A percentile compares a stretch with the other conserved stretches of the same genome.
phyloP scores from a whole-genome alignment of 345 rosid genomes.

The Corchorus olitorius region DNA sequence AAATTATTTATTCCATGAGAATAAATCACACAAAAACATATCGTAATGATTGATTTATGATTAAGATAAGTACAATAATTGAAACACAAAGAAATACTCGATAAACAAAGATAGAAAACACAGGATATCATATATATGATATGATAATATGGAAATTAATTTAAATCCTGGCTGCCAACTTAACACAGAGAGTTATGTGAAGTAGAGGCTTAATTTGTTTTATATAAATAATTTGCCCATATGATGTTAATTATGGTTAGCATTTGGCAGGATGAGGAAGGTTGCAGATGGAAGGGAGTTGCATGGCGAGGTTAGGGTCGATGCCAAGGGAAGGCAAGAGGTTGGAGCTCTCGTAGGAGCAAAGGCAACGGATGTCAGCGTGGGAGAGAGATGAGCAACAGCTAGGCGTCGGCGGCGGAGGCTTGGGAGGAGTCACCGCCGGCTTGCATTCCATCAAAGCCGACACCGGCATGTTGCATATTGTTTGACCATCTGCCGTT shows the following conservation, averaged over 20 bases:
- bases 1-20: too few species aligned
- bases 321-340: constrained; percentile 53
- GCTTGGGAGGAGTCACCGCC: constrained; percentile 48
- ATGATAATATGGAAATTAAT: too few species aligned
- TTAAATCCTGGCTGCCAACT: too few species aligned
- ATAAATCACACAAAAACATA: too few species aligned
- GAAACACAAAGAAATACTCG: too few species aligned
- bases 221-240: too few species aligned
- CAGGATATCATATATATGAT: too few species aligned
- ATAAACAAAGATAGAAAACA: too few species aligned
- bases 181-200: too few species aligned
- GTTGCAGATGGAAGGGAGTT: constrained; percentile 54
- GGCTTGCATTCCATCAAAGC: constrained; percentile 52
- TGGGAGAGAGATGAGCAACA: constrained; percentile 53
- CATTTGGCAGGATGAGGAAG: constrained; percentile 44
- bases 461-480: constrained; percentile 41
- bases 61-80: too few species aligned
- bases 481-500: constrained; percentile 31
- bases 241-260: constrained; percentile 16
- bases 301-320: constrained; percentile 60
- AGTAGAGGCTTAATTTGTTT: too few species aligned
- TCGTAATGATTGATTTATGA: too few species aligned
- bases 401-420: constrained; percentile 31
- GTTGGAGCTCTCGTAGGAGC: constrained; percentile 51
- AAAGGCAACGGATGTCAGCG: constrained; percentile 50